Evolutionary conservation across 805 yeast species (phyloP), one percentile per base, ranked within the genome.

Genomic region (Sugiyamaella boreocaroliniensis): DNA sequence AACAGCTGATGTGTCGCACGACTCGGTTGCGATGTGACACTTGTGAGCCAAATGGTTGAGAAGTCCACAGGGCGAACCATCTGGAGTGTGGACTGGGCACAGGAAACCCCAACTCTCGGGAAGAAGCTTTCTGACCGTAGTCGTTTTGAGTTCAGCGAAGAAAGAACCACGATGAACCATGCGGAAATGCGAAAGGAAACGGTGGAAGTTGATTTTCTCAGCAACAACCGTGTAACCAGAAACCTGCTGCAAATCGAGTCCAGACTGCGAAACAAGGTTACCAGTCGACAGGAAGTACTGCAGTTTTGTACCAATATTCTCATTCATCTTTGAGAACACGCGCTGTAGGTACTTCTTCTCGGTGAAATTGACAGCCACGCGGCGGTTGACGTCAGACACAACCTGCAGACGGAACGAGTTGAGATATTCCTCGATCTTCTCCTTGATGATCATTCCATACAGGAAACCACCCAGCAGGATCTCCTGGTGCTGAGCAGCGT

Each of bases 81-180:
- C 99, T 5, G 99, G 99, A 12, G 99, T 93, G 71, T 93, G 99
- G 20, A 93, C 99, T 11, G 99, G 99, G 73, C 99, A 93, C 62
- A 93, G 73, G 79, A 93, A 93, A 2, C 99, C 99, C 99, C 99
- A 93, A 1, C 97, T 87, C 70, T 93, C 99, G 0, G 99, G 99
- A 54, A 93, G 78, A 63, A 93, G 76, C 70, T 93, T 93, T 76
- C 99, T 83, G 47, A 93, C 99, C 1, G 98, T 86, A 20, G 99
- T 93, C 43, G 99, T 93, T 69, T 93, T 93, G 73, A 93, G 79
- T 70, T 92, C 96, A 45, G 99, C 97, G 69, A 93, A 93, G 83
- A 93, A 93, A 59, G 98, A 89, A 71, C 99, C 99, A 81, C 99
- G 86, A 72, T 93, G 99, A 50, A 93, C 98, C 99, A 93, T 93